Evolutionary conservation across 202 grass and related monocot genomes (phyloP).

Genomic region (Panicum hallii): DNA sequence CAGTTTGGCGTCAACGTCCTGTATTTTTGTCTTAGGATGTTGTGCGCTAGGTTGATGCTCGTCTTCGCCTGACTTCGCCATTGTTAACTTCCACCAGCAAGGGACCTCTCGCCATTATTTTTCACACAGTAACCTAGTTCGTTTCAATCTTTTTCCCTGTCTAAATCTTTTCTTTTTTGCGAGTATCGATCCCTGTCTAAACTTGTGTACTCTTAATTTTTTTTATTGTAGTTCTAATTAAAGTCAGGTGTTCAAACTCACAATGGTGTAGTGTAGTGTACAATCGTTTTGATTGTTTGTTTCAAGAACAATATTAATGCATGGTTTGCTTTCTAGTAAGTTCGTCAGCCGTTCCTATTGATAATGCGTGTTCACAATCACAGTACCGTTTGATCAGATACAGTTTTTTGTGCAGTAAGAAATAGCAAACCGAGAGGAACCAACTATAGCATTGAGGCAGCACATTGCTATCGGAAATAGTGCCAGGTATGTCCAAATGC

Average conservation of each 20-base stretch:
- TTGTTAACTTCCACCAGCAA: neutral
- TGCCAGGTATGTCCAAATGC: too few species aligned
- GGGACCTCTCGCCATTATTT: neutral
- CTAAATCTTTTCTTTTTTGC: too few species aligned
- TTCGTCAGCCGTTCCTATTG: neutral
- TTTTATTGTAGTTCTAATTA: neutral
- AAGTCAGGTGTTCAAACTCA: neutral
- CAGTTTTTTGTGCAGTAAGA: neutral
- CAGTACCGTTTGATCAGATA: neutral
- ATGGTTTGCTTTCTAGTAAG: neutral
- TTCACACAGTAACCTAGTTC: neutral
- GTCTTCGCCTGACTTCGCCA: neutral
- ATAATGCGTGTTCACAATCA: neutral
- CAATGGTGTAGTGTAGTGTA: neutral
- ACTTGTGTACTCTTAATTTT: neutral
- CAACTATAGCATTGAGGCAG: neutral
- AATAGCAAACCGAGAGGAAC: neutral
- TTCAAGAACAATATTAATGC: neutral
- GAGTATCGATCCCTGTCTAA: too few species aligned
- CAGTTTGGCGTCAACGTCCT: neutral
- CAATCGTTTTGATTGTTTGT: neutral
- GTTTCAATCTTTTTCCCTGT: neutral
- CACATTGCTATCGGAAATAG: neutral
- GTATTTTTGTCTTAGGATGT: neutral
- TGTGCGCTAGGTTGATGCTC: neutral